Base-by-base conservation (phyloP, 345 rosid species). In the Ricinus communis region DNA sequence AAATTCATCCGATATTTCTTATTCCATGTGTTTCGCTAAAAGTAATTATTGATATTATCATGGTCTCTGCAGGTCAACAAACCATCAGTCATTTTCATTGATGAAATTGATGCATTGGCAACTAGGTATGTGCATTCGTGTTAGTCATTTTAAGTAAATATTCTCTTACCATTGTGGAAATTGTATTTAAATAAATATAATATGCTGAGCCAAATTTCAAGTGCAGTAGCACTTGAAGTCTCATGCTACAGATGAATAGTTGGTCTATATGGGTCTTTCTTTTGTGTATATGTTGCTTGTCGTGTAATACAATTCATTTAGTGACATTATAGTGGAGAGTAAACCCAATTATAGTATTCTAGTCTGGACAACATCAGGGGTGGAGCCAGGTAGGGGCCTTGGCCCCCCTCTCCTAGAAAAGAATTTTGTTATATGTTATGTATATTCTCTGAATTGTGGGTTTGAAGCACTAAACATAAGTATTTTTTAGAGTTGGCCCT, bases 61-160 rank as follows among this genome's bases (percentile, higher is more conserved):
- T 79, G 67, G 64, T 81, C 57, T 69, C 68, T 85, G 85, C 91
- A 91, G 98, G 96, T 93, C 72, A 93, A 91, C 78, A 93, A 86
- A 82, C 98, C 97, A 60, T 89, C 98, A 3, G 98, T 93, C 73
- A 89, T 93, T 68, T 93, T 93, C 84, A 88, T 93, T 21, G 98
- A 93, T 68, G 97, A 93, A 79, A 93, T 93, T 58, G 98, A 93
- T 87, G 98, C 97, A 36, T 81, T 93, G 65, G 98, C 96, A 50
- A 91, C 98, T 68, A 85, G 98, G 98, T 93, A 86, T 41, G 74
- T 33, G 38, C 66, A 46, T 19, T 58, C 49, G 71, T 71, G 21
- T 65, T 60, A 33, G 30, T 58, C 58, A 7, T 47, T 25, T 62
- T 24, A 50, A 60, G 18, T 60, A 50, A 50, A 47, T 50, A 50